A percentile compares a stretch with the other conserved stretches of the same genome.
phyloP scores from a whole-genome alignment of 768 basidiomycete species.

The Pluteus cervinus region DNA sequence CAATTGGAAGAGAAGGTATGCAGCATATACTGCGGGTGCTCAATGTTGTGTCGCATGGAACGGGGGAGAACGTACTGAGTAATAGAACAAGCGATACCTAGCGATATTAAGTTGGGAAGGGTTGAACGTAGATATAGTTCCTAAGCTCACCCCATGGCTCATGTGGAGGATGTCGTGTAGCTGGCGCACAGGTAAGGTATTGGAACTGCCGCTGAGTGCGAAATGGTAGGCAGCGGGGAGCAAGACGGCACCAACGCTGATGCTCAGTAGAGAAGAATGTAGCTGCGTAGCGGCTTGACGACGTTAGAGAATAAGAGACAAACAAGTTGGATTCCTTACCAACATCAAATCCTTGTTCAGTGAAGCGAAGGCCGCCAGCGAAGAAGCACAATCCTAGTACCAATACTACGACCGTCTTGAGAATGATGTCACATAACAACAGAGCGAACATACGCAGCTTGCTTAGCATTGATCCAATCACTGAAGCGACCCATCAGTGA shows the following conservation, averaged over 20 bases:
- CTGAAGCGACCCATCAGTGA: conserved; percentile 27
- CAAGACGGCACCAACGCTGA: conserved; percentile 76
- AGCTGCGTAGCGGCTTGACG: conserved; percentile 62
- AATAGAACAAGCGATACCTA: conserved; percentile 74
- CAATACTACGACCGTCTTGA: conserved; percentile 44
- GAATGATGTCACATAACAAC: background rate
- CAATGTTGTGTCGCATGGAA: conserved; percentile 2
- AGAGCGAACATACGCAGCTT: conserved; percentile 47
- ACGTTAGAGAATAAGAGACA: background rate
- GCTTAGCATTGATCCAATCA: conserved; percentile 78
- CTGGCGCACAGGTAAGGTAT: conserved; percentile 23
- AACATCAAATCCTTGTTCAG: conserved; percentile 72
- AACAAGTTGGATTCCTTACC: conserved; percentile 41
- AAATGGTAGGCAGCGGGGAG: conserved; percentile 76
- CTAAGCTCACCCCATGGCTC: conserved; percentile 66
- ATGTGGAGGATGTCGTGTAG: conserved; percentile 52
- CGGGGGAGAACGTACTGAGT: conserved; percentile 45
- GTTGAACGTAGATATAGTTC: background rate
- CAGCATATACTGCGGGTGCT: conserved; percentile 50
- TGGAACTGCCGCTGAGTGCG: conserved; percentile 33
- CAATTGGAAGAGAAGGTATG: conserved; percentile 74
- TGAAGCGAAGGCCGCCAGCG: conserved; percentile 70
- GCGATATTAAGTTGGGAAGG: background rate
- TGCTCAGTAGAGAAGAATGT: conserved; percentile 65
- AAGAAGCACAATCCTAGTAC: conserved; percentile 85